Evolutionary conservation across 176 grass and related monocot species (phyloP).

Genomic region (Saccharum officinarum): DNA sequence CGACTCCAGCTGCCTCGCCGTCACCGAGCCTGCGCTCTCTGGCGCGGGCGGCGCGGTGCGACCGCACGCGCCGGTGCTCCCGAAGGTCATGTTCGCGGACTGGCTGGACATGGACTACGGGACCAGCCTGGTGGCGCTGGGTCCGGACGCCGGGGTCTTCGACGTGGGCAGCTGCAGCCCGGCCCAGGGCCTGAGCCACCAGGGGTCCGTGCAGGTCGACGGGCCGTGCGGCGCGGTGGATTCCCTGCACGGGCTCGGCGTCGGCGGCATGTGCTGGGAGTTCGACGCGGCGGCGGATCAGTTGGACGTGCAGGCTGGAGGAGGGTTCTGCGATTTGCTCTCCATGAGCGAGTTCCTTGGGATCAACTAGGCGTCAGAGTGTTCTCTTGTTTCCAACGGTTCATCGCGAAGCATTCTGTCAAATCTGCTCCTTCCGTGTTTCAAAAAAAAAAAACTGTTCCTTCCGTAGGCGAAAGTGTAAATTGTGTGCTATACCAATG

Average conservation of each 20-base stretch:
- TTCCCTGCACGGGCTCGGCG: constrained; percentile 46
- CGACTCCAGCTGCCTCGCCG: constrained; percentile 50
- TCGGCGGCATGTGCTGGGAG: constrained; percentile 55
- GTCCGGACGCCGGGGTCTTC: constrained; percentile 18
- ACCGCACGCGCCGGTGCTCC: constrained; percentile 51
- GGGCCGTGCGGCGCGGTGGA: constrained; percentile 19
- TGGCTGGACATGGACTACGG: constrained; percentile 75
- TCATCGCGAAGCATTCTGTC: neutral
- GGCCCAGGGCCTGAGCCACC: constrained; percentile 23
- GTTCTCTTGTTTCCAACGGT: neutral
- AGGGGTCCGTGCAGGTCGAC: constrained; percentile 48
- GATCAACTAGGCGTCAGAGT: constrained; percentile 43
- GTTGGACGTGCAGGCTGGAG: constrained; percentile 41
- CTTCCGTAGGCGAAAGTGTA: constrained; percentile 22
- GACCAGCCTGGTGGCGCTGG: constrained; percentile 30
- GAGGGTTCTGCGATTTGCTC: constrained; percentile 51
- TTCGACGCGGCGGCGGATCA: constrained; percentile 40
- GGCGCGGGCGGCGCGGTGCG: neutral
- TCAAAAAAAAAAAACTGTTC: neutral
- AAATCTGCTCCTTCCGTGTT: neutral
- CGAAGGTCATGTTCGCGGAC: constrained; percentile 89
- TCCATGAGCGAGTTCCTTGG: constrained; percentile 51
- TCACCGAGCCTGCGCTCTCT: constrained; percentile 23
- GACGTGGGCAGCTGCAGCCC: constrained; percentile 28
- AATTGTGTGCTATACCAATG: constrained; percentile 18